Evolutionary conservation across 148 eudicot genomes (phyloP), one percentile per base, ranked within the genome.

Genomic region (Polygonum aviculare): DNA sequence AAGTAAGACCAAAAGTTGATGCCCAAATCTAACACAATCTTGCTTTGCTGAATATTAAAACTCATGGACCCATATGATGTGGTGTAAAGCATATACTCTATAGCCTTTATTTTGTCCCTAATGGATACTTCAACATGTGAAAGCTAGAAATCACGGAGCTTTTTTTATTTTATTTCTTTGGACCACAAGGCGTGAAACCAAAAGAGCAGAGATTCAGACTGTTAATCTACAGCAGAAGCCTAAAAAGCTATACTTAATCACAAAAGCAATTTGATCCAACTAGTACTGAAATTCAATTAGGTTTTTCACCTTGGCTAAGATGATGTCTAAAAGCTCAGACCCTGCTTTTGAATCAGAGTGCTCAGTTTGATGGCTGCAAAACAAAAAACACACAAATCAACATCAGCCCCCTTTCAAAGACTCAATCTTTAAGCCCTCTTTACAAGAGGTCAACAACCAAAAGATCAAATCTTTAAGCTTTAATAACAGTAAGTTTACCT

Each of bases 321-420:
- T 87, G 79, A 93, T 87, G 80, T 95, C 98, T 83, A 95, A 77
- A 14, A 95, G 88, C 84, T 95, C 99, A 79, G 89, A 78, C 74
- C 91, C 98, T n/a, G 94, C 91, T 76, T 86, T 89, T 7, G 90
- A 83, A 77, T 95, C 99, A 75, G 81, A 75, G 22, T 81, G 62
- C 76, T 95, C 99, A 67, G 87, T 76, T 74, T 86, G 98, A 77
- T 90, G 85, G 80, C 99, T 95, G 85, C 26, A 18, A 85, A 26
- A 26, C 31, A 26, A 26, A 26, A 75, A 72, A 52, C 36, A 33
- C 10, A 50, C 4, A 35, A 63, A 45, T 3, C 39, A 15, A 74
- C 76, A 70, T 18, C 14, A 33, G 45, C 57, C 51, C 11, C 39
- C 47, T 44, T 3, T 15, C 31, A 26, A 75, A 26, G 16, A n/a